These are phyloP conservation scores for Hydnomerulius pinastri DNA, from an alignment of 768 basidiomycete genomes.

Conservation along the genomic window DNA sequence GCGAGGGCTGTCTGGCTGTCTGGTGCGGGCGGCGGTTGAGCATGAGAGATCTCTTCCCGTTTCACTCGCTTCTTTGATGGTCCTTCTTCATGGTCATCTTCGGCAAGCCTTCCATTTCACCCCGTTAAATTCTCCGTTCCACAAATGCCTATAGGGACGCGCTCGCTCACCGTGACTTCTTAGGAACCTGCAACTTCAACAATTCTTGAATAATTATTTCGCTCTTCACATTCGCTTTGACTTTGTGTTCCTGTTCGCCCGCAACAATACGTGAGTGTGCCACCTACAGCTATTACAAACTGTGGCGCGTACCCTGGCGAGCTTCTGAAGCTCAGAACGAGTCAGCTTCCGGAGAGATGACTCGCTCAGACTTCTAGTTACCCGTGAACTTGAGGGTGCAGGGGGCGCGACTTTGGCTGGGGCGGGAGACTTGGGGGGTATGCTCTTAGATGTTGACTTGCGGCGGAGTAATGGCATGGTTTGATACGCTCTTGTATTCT, in stretches of 20 bases:
- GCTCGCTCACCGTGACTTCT: constrained; percentile 13
- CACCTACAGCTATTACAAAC: background rate
- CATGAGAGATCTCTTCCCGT: background rate
- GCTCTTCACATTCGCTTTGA: constrained; percentile 29
- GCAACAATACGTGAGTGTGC: background rate
- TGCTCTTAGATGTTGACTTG: constrained; percentile 8
- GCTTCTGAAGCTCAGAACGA: constrained; percentile 26
- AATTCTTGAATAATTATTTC: constrained; percentile 26
- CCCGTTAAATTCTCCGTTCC: too few species aligned
- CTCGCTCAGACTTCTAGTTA: constrained; percentile 9
- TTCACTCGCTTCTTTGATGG: constrained; percentile 19
- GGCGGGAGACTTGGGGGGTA: background rate
- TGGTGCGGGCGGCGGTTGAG: background rate
- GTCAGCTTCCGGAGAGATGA: constrained; percentile 23
- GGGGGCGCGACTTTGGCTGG: background rate
- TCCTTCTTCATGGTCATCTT: constrained; percentile 8
- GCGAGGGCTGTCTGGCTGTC: background rate
- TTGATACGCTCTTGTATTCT: constrained; percentile 1
- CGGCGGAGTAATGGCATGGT: constrained; percentile 9
- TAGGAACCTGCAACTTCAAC: constrained; percentile 7
- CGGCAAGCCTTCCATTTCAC: constrained; percentile 13
- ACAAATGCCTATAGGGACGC: too few species aligned
- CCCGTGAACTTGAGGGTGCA: background rate
- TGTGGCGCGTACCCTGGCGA: constrained; percentile 22
- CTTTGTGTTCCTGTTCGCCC: constrained; percentile 17